Percentiles rank a stretch among this genome's conserved stretches.
Evolutionary conservation across 192 early-diverging fungal genomes (phyloP).

Genomic region (Backusella sp.): DNA sequence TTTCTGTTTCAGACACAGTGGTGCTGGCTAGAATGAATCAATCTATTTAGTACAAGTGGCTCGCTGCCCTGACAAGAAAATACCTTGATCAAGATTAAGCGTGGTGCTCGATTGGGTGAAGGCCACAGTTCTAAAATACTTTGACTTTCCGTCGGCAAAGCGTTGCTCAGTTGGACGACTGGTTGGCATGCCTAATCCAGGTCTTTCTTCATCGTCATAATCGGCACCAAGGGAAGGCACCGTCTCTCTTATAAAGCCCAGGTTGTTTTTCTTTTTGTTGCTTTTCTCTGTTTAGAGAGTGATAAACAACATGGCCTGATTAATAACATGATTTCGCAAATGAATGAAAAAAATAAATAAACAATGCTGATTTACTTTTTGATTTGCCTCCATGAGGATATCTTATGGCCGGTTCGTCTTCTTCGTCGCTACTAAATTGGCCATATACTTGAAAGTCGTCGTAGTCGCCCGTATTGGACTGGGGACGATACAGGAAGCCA

Average conservation of each 20-base stretch:
- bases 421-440: constrained; percentile 20
- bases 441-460: constrained; percentile 27
- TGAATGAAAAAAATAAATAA: not conserved
- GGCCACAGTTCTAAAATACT: not conserved
- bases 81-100: not conserved
- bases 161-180: not conserved
- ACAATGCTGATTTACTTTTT: not conserved
- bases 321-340: not conserved
- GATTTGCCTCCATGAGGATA: not conserved
- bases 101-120: not conserved
- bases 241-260: constrained; percentile 2
- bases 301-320: not conserved
- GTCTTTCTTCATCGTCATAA: constrained; percentile 9
- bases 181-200: not conserved
- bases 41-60: not conserved
- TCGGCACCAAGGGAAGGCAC: not conserved
- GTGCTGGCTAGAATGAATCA: not conserved
- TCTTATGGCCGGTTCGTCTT: not conserved
- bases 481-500: constrained; percentile 13
- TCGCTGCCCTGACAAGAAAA: not conserved
- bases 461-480: not conserved
- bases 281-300: not conserved
- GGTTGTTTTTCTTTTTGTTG: not conserved
- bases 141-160: constrained; percentile 10
- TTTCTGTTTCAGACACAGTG: not conserved